Base-by-base conservation (phyloP, 2,329 filamentous ascomycete genomes). In the Dendrostoma leiphaemia region DNA sequence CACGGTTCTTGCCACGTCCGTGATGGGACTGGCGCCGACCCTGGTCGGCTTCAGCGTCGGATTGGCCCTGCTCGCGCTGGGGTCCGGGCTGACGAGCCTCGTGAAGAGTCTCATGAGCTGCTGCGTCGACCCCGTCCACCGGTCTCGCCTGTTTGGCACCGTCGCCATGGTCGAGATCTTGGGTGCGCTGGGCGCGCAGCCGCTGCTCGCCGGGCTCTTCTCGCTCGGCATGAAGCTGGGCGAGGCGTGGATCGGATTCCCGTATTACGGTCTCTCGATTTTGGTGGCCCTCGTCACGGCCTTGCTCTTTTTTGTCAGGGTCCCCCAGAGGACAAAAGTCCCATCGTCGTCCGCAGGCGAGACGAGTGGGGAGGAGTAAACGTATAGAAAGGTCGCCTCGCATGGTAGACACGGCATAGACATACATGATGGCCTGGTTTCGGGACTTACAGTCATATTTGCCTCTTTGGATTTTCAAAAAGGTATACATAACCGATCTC, bases 111-210 rank as follows among this genome's bases (percentile, higher is more conserved):
- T 67, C 8, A 65, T 68, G 65, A 66, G 62, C 23, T 44, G 67
- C 12, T 67, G 66, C 53, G 62, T 69, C 9, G 61, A 64, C 26
- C 60, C 63, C 0, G 62, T 61, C 19, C 65, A 67, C 53, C 62
- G 64, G 1, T 65, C 66, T 3, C 62, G 66, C 2, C 62, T 70
- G 7, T 70, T 67, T 48, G 68, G 63, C 51, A 46, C 68, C 12
- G 62, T 65, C 3, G 63, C 60, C 34, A 56, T 70, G 60, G 59
- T 62, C 13, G 67, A 70, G 44, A 60, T 65, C 5, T 41, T 68
- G 24, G 66, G 66, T 7, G 59, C 53, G 21, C 56, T 67, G 6
- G 69, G 67, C 31, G 61, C 63, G 3, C 62, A 61, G 26, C 66
- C 65, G 1, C 32, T 69, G 48, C 60, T 70, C 4, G 66, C 67